A percentile compares a stretch with the other conserved stretches of the same genome.
phyloP scores from a whole-genome alignment of 148 eudicot genomes.

The Simmondsia chinensis region DNA sequence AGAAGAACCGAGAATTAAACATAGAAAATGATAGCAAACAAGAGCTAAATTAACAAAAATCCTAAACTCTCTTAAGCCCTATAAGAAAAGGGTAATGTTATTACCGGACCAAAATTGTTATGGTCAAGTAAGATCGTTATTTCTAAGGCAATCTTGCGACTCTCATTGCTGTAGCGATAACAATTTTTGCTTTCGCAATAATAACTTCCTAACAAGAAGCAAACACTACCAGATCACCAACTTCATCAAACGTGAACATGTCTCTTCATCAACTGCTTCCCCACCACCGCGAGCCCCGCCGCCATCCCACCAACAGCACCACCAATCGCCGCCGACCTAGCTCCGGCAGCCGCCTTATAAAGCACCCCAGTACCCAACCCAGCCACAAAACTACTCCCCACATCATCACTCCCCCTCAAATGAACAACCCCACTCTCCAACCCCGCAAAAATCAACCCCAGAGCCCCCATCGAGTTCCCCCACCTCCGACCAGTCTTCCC shows the following conservation, averaged over 20 bases:
- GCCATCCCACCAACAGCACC: conserved; percentile 28
- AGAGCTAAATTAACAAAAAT: too few relatives aligned
- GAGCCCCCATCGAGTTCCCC: conserved; percentile 15
- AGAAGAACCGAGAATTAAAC: too few relatives aligned
- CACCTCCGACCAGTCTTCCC: conserved; percentile 22
- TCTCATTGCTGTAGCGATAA: too few relatives aligned
- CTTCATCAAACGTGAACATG: conserved; percentile 10
- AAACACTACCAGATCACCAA: not conserved
- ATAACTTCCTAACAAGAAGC: too few relatives aligned
- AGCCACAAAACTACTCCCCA: conserved; percentile 12
- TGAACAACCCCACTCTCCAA: conserved; percentile 4
- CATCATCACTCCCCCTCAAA: conserved; percentile 11
- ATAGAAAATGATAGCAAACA: too few relatives aligned
- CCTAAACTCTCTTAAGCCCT: too few relatives aligned
- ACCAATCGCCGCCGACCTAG: conserved; percentile 26
- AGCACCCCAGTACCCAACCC: conserved; percentile 23
- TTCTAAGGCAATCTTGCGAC: too few relatives aligned
- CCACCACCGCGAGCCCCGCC: conserved; percentile 16
- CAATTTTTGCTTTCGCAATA: too few relatives aligned
- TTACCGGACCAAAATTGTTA: too few relatives aligned
- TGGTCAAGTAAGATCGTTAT: too few relatives aligned
- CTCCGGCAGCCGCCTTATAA: conserved; percentile 17
- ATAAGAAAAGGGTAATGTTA: too few relatives aligned
- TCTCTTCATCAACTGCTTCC: conserved; percentile 13
- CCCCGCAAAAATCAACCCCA: conserved; percentile 17